These are phyloP conservation scores for Chenopodium suecicum DNA, from an alignment of 148 eudicot species.

Conservation along the genomic window DNA sequence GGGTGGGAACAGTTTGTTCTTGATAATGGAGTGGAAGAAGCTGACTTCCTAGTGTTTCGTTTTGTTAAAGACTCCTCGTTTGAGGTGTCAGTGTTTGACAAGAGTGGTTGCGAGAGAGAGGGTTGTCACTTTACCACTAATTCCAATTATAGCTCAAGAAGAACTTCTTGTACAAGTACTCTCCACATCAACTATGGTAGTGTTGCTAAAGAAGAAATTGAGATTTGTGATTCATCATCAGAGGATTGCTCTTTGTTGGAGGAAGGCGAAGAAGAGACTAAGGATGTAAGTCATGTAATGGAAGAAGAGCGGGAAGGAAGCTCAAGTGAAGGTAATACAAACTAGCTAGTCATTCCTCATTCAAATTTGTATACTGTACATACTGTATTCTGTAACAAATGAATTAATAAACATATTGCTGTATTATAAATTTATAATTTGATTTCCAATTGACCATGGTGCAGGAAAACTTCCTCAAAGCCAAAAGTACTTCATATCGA, in stretches of 20 bases:
- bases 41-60: constrained; percentile 12
- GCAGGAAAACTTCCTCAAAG: constrained; percentile 13
- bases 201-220: neutral
- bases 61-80: constrained; percentile 11
- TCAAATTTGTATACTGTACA: no score
- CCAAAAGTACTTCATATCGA: constrained; percentile 2
- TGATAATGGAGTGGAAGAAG: neutral
- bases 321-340: neutral
- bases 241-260: neutral
- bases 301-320: neutral
- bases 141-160: neutral
- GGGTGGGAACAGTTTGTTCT: constrained; percentile 18
- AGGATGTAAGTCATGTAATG: neutral
- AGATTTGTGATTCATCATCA: neutral
- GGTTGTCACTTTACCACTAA: neutral
- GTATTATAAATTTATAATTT: no score
- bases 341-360: neutral
- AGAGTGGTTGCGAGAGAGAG: constrained; percentile 20
- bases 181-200: neutral
- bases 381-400: no score
- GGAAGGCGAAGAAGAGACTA: neutral
- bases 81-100: constrained; percentile 11
- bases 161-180: neutral
- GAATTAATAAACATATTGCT: neutral
- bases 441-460: no score